phyloP scores from a whole-genome alignment of 345 rosid species.

The Cardamine resedifolia region DNA sequence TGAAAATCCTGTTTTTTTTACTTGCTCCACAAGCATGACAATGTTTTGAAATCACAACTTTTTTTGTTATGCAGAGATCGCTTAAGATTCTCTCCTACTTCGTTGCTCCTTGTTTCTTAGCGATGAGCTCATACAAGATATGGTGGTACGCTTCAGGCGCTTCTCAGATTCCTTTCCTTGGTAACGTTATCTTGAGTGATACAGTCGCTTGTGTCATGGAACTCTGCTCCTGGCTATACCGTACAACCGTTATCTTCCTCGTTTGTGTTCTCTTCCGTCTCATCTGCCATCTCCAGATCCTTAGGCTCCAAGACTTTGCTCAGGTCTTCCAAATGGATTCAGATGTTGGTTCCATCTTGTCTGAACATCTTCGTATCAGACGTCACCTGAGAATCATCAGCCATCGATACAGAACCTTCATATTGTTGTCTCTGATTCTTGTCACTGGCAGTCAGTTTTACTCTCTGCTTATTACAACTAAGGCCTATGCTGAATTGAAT shows the following conservation, averaged over 20 bases:
- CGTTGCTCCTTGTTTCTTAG: constrained; percentile 72
- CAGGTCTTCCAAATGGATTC: constrained; percentile 67
- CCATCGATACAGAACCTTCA: constrained; percentile 70
- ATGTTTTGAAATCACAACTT: background rate
- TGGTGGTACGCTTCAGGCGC: constrained; percentile 99
- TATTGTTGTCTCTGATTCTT: constrained; percentile 60
- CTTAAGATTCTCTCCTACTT: constrained; percentile 65
- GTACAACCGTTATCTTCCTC: constrained; percentile 74
- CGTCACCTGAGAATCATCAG: constrained; percentile 89
- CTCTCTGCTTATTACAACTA: constrained; percentile 76
- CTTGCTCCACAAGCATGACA: constrained; percentile 18
- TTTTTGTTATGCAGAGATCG: constrained; percentile 63
- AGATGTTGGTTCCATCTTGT: constrained; percentile 67
- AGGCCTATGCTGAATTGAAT: constrained; percentile 51
- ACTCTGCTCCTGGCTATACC: constrained; percentile 86
- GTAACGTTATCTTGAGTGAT: constrained; percentile 73
- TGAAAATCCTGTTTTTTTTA: background rate
- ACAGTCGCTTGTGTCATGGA: constrained; percentile 79
- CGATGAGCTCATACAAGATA: constrained; percentile 77
- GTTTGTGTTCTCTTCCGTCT: constrained; percentile 85
- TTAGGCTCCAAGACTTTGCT: constrained; percentile 85
- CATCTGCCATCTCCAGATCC: constrained; percentile 90
- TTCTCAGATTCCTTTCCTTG: constrained; percentile 84
- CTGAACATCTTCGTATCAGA: constrained; percentile 82
- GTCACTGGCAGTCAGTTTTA: constrained; percentile 87